Percentiles rank a stretch among this genome's conserved stretches.
These are phyloP conservation scores for Chlorella sp. DNA, from an alignment of 139 green algal species.

Conservation along the genomic window DNA sequence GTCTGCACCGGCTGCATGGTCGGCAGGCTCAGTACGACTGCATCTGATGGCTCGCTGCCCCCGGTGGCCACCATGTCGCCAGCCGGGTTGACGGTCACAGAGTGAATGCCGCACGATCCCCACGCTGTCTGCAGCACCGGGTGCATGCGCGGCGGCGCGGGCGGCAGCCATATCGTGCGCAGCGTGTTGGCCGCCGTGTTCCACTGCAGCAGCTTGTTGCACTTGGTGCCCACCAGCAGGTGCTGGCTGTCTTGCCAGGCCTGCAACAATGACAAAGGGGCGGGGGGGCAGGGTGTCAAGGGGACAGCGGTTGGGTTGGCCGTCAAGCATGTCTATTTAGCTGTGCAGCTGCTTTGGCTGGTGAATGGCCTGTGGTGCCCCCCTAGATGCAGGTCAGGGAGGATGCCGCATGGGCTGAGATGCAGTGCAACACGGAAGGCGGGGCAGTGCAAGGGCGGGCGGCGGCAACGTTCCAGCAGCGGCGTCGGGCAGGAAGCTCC, in stretches of 20 bases:
- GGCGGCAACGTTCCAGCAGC: neutral
- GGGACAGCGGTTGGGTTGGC: too few species aligned
- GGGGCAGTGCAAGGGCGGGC: neutral
- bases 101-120: slow-evolving; percentile 64
- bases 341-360: too few species aligned
- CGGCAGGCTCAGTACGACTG: slow-evolving; percentile 45
- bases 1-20: slow-evolving; percentile 33
- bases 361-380: too few species aligned
- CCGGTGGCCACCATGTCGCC: slow-evolving; percentile 56
- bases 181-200: neutral
- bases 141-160: neutral
- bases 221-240: slow-evolving; percentile 77
- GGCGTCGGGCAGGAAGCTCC: neutral
- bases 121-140: slow-evolving; percentile 9
- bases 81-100: slow-evolving; percentile 54
- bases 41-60: slow-evolving; percentile 53
- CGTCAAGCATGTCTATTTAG: too few species aligned
- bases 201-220: slow-evolving; percentile 63
- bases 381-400: too few species aligned
- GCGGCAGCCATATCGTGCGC: neutral
- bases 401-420: too few species aligned
- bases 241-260: slow-evolving; percentile 56
- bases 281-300: too few species aligned
- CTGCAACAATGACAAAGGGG: slow-evolving; percentile 22
- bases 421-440: neutral